A percentile compares a stretch with the other conserved stretches of the same genome.
Conservation (phyloP, 495 filamentous ascomycete genomes). For the Penicillium desertorum region DNA sequence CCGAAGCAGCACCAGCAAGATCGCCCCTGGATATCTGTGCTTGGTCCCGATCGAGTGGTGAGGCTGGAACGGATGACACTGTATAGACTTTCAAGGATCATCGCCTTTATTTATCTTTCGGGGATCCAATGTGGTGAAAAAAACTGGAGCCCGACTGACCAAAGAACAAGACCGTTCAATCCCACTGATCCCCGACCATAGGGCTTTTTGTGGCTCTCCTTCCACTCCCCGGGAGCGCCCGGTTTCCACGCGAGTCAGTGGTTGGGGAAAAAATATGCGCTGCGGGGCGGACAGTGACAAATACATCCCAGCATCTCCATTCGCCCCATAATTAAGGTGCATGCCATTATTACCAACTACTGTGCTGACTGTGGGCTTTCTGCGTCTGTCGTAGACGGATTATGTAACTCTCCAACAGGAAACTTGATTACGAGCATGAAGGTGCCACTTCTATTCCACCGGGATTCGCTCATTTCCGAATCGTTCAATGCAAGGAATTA, state of each 20-base stretch:
- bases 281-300: slow-evolving; percentile 1
- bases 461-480: background rate
- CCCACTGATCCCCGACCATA: background rate
- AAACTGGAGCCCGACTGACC: background rate
- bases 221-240: slow-evolving; percentile 18
- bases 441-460: background rate
- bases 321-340: slow-evolving; percentile 3
- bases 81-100: slow-evolving; percentile 9
- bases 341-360: slow-evolving; percentile 10
- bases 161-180: background rate
- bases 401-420: background rate
- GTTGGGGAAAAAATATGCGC: slow-evolving; percentile 10
- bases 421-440: background rate
- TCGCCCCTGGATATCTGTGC: slow-evolving; percentile 24
- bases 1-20: slow-evolving; percentile 23
- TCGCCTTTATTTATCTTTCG: background rate
- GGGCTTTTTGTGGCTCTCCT: slow-evolving; percentile 13
- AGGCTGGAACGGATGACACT: slow-evolving; percentile 24
- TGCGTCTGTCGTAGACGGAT: background rate
- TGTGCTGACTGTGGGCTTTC: slow-evolving; percentile 7
- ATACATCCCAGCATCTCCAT: background rate
- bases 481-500: slow-evolving; percentile 3
- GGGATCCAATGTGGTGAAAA: background rate
- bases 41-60: slow-evolving; percentile 21
- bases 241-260: slow-evolving; percentile 25